Base-by-base conservation (phyloP, 208 protist species). In the Leishmania tropica region DNA sequence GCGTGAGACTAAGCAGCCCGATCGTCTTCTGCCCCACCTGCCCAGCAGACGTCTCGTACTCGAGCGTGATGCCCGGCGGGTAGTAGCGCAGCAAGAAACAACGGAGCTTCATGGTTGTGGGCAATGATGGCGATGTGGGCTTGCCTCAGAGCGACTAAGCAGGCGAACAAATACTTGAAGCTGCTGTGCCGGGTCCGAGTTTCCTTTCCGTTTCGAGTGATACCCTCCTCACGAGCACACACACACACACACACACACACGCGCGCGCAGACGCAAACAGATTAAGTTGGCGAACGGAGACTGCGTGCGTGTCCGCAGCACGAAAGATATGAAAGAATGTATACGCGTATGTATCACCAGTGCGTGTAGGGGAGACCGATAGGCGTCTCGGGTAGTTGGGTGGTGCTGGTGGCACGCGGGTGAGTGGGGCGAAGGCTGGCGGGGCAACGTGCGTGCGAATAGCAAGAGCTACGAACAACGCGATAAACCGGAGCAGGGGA, bases 51-150 rank as follows among this genome's bases (percentile, higher is more conserved):
- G 93, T 93, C 78, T 98, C 94, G 81, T 98, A 98, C 88, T 98
- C 95, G 17, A 98, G 87, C 62, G 96, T 99, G 76, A 98, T 96
- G 15, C 98, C 98, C 31, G 98, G 97, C 64, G 98, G 98, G 88
- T 98, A 99, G 85, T 99, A 99, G 24, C 98, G 95, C 70, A 99
- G 88, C 13, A 99, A 81, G 83, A 99, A 99, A 31, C 92, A 95
- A n/a, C 94, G 93, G 35, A 99, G 95, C 64, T 93, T 94, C 95
- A 98, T 98, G 31, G 5, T 78, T n/a, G n/a, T 7, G 48, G 51
- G 31, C 35, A 1, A 76, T 8, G 51, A 67, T 15, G 2, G 24
- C 40, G 11, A 15, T 65, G 54, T 60, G 24, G 54, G 21, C 54
- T n/a, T 60, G 54, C 21, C 4, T 60, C 21, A 60, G 21, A 60